Conservation (phyloP, 78 protist genomes). For the Mantamonas sphyraenae region DNA sequence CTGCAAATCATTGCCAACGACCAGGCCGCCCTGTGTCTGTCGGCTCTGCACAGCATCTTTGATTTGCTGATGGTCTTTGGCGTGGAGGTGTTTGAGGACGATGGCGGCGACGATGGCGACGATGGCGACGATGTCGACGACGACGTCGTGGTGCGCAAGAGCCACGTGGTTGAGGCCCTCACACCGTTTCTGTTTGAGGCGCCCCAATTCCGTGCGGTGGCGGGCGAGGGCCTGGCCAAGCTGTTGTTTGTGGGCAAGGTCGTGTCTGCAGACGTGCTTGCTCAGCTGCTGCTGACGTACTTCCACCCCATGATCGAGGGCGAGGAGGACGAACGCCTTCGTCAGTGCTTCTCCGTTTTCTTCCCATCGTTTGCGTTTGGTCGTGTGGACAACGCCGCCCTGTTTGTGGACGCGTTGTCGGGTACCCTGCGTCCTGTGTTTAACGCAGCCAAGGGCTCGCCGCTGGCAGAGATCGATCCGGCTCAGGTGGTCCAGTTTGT, state of each 20-base stretch:
- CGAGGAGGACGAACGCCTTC: background rate
- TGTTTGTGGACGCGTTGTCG: too few relatives aligned
- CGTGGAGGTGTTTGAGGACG: background rate
- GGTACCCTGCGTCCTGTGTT: too few relatives aligned
- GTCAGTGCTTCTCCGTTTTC: conserved; percentile 6
- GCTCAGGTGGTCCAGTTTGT: too few relatives aligned
- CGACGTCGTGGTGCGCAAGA: background rate
- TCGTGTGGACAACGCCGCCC: too few relatives aligned
- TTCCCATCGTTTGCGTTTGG: conserved; percentile 15
- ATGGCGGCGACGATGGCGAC: background rate
- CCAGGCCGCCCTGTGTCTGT: background rate
- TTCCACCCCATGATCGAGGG: background rate
- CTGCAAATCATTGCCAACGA: background rate
- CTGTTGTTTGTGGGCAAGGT: background rate
- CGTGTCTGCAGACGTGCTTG: background rate
- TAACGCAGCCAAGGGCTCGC: too few relatives aligned
- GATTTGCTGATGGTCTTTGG: background rate
- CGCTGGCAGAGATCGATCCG: too few relatives aligned
- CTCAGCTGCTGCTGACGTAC: background rate
- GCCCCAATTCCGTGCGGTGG: background rate
- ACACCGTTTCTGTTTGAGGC: background rate
- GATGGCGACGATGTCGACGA: background rate
- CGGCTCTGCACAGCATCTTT: background rate
- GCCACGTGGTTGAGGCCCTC: background rate
- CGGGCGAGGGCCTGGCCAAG: conserved; percentile 4